Base-by-base conservation (phyloP, 2,329 filamentous ascomycete species). In the Paraphoma chrysanthemicola region DNA sequence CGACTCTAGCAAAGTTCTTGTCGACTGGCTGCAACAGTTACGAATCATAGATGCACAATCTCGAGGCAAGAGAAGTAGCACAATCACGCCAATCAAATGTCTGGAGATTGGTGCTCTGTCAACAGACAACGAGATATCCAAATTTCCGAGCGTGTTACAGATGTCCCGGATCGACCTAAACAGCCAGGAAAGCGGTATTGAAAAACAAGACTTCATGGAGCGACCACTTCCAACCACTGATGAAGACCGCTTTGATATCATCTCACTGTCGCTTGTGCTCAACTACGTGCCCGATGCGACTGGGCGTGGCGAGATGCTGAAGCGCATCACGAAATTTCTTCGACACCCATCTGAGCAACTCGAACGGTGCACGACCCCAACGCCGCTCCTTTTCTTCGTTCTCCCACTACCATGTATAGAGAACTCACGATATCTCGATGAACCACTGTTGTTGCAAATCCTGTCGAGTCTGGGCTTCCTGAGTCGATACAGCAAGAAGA, bases 151-250 rank as follows among this genome's bases (percentile, higher is more conserved):
- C 6, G 73, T 85, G 43, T 90, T 98, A 67, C 82, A 90, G 36
- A 87, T 96, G 67, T 85, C 88, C 59, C 86, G 93, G 62, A 97
- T 99, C 73, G 95, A 99, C 72, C 80, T 99, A 53, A 91, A 96
- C 77, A 95, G 93, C 57, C 92, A 96, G 71, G 89, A 88, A 45
- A 82, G 89, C 1, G 88, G 87, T 0, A 99, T 99, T 63, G 73
- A 88, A 54, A 88, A 96, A 75, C 92, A 97, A 73, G 92, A 99
- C 75, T 98, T 99, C 71, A 97, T 99, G 93, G 80, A 92, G 64
- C 85, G 93, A 28, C 91, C 93, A 0, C 76, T 94, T 3, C 94
- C 94, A 0, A 73, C 64, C 7, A 72, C 83, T 18, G 80, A 84
- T 6, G 75, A 79, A 0, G 88, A 93, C 41, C 81, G 81, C 18